A percentile compares a stretch with the other conserved stretches of the same genome.
These are phyloP conservation scores for Lactifluus piperatus DNA, from an alignment of 768 basidiomycete species.

Conservation along the genomic window DNA sequence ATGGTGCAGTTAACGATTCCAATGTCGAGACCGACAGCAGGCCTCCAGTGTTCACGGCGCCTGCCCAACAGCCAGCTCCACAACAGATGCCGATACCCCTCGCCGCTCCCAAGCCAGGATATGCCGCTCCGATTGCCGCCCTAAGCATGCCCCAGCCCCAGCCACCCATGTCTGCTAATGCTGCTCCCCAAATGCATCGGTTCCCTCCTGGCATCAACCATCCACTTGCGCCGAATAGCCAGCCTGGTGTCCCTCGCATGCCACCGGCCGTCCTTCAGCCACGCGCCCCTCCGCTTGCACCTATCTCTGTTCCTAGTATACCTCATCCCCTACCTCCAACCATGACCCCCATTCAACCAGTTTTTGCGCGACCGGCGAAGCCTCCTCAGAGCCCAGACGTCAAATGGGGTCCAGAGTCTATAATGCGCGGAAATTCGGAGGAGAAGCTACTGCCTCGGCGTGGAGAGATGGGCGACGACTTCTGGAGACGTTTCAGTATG, in stretches of 20 bases:
- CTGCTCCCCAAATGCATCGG: conserved; percentile 12
- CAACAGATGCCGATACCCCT: conserved; percentile 34
- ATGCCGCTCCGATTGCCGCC: conserved; percentile 59
- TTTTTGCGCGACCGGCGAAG: conserved; percentile 56
- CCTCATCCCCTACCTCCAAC: conserved; percentile 75
- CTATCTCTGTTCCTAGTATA: conserved; percentile 36
- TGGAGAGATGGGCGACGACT: conserved; percentile 72
- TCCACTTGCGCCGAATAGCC: conserved; percentile 18
- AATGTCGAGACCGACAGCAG: conserved; percentile 33
- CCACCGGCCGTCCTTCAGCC: conserved; percentile 23
- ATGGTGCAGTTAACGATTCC: conserved; percentile 37
- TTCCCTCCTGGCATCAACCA: conserved; percentile 29
- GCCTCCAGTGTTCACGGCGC: conserved; percentile 13
- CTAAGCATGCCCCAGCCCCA: conserved; percentile 48
- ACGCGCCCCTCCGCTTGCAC: conserved; percentile 25
- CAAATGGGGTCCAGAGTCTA: conserved; percentile 31
- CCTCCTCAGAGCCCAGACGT: conserved; percentile 33
- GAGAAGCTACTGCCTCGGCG: conserved; percentile 57
- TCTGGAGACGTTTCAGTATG: conserved; percentile 83
- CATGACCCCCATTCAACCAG: conserved; percentile 69
- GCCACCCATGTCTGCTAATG: conserved; percentile 32
- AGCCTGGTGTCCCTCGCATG: conserved; percentile 20
- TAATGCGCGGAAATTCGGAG: conserved; percentile 62
- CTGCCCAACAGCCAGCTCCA: conserved; percentile 5
- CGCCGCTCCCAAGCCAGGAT: conserved; percentile 66